Conservation (phyloP, 2,329 filamentous ascomycete genomes). For the Cladobotryum mycophilum region DNA sequence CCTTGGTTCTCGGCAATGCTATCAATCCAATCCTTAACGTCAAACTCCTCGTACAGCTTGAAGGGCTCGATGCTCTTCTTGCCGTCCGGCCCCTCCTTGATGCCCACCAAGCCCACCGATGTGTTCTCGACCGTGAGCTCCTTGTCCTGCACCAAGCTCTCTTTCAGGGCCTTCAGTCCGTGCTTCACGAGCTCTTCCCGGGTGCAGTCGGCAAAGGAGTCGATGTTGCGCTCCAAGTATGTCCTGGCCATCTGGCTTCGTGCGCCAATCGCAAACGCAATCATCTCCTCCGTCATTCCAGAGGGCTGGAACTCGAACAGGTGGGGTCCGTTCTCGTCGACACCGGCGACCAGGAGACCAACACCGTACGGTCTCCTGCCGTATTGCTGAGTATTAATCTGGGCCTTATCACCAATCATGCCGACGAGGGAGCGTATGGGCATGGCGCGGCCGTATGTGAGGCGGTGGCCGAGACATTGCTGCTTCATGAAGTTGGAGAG, state of each 20-base stretch:
- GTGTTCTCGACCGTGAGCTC: slow-evolving; percentile 97
- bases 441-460: slow-evolving; percentile 93
- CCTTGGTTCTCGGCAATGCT: slow-evolving; percentile 52
- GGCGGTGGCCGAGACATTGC: slow-evolving; percentile 89
- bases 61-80: slow-evolving; percentile 67
- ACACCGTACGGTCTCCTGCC: slow-evolving; percentile 95
- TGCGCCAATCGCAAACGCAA: slow-evolving; percentile 91
- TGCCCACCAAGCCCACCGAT: slow-evolving; percentile 78
- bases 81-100: slow-evolving; percentile 36
- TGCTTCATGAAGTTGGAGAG: slow-evolving; percentile 99
- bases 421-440: slow-evolving; percentile 82
- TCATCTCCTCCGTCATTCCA: slow-evolving; percentile 95
- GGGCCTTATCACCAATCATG: slow-evolving; percentile 91
- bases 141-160: slow-evolving; percentile 94
- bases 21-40: slow-evolving; percentile 81
- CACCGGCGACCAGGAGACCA: slow-evolving; percentile 83
- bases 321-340: slow-evolving; percentile 90
- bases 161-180: slow-evolving; percentile 85
- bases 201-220: slow-evolving; percentile 68
- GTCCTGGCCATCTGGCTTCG: slow-evolving; percentile 96
- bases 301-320: slow-evolving; percentile 97
- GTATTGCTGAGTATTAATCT: slow-evolving; percentile 97
- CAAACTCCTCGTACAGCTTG: slow-evolving; percentile 83
- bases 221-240: slow-evolving; percentile 88
- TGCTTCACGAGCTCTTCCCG: slow-evolving; percentile 87